These are phyloP conservation scores for Symbiodinium natans DNA, from an alignment of 73 alveolate species.

Conservation along the genomic window DNA sequence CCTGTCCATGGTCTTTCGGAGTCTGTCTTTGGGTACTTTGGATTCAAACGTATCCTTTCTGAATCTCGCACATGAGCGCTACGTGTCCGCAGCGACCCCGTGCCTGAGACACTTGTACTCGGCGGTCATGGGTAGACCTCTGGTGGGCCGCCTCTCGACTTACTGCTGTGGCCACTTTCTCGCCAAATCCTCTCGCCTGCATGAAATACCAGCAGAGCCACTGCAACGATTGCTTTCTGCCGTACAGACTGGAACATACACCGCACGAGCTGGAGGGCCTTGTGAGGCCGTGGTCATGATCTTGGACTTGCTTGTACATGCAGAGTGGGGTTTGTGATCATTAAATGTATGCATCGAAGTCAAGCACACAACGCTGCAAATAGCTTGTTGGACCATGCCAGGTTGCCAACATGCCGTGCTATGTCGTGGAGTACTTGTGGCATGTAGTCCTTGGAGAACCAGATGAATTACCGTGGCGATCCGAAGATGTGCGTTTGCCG, in stretches of 20 bases:
- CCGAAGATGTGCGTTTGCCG: constrained; percentile 87
- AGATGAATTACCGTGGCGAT: constrained; percentile 79
- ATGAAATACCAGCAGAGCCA: constrained; percentile 9
- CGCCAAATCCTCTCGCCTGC: constrained; percentile 49
- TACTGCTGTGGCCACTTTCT: constrained; percentile 89
- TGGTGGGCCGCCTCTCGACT: constrained; percentile 58
- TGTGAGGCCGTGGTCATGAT: constrained; percentile 16
- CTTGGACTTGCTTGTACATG: too few relatives aligned
- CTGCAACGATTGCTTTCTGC: constrained; percentile 19
- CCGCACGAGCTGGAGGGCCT: constrained; percentile 58
- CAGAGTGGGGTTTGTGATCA: too few relatives aligned
- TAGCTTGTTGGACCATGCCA: too few relatives aligned
- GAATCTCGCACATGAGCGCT: constrained; percentile 81
- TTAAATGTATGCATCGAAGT: too few relatives aligned
- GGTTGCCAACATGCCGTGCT: constrained; percentile 92
- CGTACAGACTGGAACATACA: constrained; percentile 51
- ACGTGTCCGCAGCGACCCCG: constrained; percentile 62
- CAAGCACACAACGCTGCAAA: too few relatives aligned
- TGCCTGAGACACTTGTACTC: constrained; percentile 47
- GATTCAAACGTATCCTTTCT: background rate
- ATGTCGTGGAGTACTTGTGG: constrained; percentile 89
- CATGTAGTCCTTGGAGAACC: constrained; percentile 83
- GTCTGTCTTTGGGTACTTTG: constrained; percentile 33
- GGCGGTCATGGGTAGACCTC: constrained; percentile 25
- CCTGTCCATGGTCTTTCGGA: constrained; percentile 31